These are phyloP conservation scores for Bryum argenteum DNA, from an alignment of 225 moss, liverwort and hornwort species.

Conservation along the genomic window DNA sequence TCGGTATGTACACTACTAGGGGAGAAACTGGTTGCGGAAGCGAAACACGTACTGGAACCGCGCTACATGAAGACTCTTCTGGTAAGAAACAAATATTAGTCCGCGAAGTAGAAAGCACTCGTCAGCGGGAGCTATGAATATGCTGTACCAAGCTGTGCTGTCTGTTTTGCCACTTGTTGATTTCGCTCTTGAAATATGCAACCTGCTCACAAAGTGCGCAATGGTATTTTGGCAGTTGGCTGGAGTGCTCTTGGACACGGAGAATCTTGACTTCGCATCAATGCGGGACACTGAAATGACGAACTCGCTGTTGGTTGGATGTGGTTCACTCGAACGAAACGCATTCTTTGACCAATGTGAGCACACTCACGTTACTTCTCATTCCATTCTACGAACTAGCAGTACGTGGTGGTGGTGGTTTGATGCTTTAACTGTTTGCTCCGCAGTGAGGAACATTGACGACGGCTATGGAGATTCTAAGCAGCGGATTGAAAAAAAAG, in stretches of 20 bases:
- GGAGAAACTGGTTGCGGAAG: conserved; percentile 51
- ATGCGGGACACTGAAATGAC: conserved; percentile 60
- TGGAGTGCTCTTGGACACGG: conserved; percentile 63
- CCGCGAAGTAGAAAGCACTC: neutral
- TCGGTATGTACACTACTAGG: conserved; percentile 59
- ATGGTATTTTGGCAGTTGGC: conserved; percentile 53
- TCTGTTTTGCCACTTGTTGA: too few relatives aligned
- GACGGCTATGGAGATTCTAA: conserved; percentile 46
- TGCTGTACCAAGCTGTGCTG: too few relatives aligned
- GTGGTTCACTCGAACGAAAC: conserved; percentile 62
- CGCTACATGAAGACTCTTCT: conserved; percentile 68
- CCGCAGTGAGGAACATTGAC: conserved; percentile 47
- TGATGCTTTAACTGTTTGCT: neutral
- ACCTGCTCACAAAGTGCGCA: neutral
- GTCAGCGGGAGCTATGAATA: too few relatives aligned
- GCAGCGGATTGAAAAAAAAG: conserved; percentile 23
- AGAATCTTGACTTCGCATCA: conserved; percentile 63
- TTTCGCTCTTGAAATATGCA: too few relatives aligned
- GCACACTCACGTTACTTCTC: conserved; percentile 5
- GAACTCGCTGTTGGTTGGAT: conserved; percentile 52
- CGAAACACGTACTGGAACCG: conserved; percentile 49
- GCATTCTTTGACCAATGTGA: conserved; percentile 59
- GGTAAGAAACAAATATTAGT: conserved; percentile 38
- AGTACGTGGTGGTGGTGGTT: neutral
- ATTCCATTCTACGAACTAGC: neutral